A percentile compares a stretch with the other conserved stretches of the same genome.
These are phyloP conservation scores for Fusarium cicatricum DNA, from an alignment of 2,329 filamentous ascomycete species.

Conservation along the genomic window DNA sequence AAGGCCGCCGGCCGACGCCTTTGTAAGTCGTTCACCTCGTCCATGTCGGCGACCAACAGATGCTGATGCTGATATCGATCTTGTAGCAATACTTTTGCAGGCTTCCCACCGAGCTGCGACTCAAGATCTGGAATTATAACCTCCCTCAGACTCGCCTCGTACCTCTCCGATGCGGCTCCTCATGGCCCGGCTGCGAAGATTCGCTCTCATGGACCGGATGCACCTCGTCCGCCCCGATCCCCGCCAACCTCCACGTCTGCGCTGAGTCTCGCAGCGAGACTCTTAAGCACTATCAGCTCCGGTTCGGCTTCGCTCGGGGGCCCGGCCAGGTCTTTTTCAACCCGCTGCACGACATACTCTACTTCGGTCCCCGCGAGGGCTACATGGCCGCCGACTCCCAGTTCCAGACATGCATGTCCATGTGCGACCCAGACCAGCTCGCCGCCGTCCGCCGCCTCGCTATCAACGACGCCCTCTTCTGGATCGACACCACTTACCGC, in stretches of 20 bases:
- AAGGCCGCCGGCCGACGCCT: conserved; percentile 9
- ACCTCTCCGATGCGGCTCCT: conserved; percentile 51
- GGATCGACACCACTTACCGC: conserved; percentile 47
- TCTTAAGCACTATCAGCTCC: conserved; percentile 50
- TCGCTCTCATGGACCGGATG: conserved; percentile 45
- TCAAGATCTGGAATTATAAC: conserved; percentile 58
- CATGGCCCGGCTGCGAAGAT: conserved; percentile 38
- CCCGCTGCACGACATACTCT: conserved; percentile 53
- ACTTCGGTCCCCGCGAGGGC: conserved; percentile 56
- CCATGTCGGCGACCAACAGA: not conserved
- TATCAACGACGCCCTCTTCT: conserved; percentile 56
- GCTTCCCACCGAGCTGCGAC: conserved; percentile 57
- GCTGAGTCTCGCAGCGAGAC: conserved; percentile 56
- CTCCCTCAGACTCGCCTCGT: conserved; percentile 55
- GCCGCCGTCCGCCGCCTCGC: conserved; percentile 53
- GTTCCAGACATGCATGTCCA: conserved; percentile 54
- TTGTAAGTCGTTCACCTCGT: conserved; percentile 25
- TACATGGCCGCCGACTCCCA: conserved; percentile 56
- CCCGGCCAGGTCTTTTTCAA: conserved; percentile 55
- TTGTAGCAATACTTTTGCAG: conserved; percentile 52
- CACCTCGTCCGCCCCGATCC: conserved; percentile 52
- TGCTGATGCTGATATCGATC: conserved; percentile 12
- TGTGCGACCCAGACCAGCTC: conserved; percentile 53
- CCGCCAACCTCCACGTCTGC: conserved; percentile 56
- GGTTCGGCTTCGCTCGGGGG: conserved; percentile 53